Conservation (phyloP, 805 yeast species). For the Alloascoidea africana region DNA sequence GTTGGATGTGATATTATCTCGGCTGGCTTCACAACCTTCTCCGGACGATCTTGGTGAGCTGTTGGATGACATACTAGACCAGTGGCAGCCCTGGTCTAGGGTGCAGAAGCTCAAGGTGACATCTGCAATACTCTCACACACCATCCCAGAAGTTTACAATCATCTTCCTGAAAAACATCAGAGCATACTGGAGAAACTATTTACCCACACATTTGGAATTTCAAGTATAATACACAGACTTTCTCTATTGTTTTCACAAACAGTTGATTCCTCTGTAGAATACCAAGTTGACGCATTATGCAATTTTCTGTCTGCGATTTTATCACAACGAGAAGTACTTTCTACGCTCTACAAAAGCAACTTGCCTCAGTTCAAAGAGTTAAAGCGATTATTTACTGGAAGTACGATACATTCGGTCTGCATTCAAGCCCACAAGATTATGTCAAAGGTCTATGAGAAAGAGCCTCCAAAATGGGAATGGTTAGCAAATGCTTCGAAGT, state of each 20-base stretch:
- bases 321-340: background rate
- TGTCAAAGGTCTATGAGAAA: no score
- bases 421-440: background rate
- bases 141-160: background rate
- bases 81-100: background rate
- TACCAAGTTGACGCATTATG: background rate
- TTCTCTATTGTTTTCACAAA: background rate
- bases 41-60: background rate
- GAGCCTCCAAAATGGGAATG: no score
- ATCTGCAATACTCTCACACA: background rate
- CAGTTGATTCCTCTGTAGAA: background rate
- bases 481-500: background rate
- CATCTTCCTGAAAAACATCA: background rate
- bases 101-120: background rate
- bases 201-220: background rate
- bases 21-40: background rate
- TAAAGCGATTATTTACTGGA: background rate
- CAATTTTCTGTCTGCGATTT: background rate
- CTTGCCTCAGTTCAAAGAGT: background rate
- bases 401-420: background rate
- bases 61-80: background rate
- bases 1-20: background rate
- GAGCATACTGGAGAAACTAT: background rate
- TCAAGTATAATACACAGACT: background rate
- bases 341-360: background rate